A percentile compares a stretch with the other conserved stretches of the same genome.
Conservation (phyloP, 306 rosid genomes). For the Gynostemma pentaphyllum region DNA sequence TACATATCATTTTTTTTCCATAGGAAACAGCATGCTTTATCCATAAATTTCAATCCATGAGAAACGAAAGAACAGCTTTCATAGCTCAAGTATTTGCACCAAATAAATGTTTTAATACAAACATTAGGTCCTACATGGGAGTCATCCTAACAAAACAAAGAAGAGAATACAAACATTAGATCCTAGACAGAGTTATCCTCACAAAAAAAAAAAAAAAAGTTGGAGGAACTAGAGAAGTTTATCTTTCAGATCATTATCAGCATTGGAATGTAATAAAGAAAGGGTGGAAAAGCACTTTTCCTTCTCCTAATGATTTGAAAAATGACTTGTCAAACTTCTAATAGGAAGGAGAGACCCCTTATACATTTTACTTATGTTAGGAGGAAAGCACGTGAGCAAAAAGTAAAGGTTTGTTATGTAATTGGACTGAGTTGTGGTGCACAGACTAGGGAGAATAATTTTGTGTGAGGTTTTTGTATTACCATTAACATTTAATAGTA, state of each 20-base stretch:
- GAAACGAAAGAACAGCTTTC: not conserved
- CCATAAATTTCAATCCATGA: not conserved
- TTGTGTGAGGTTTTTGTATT: too few species aligned
- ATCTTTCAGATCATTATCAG: not conserved
- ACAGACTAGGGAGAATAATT: too few species aligned
- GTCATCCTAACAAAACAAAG: not conserved
- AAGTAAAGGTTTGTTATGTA: too few species aligned
- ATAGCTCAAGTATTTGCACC: not conserved
- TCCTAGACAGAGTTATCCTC: not conserved
- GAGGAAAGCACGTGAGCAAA: too few species aligned
- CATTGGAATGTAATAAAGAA: not conserved
- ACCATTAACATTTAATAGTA: too few species aligned
- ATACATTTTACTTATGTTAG: too few species aligned
- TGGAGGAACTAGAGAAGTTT: not conserved
- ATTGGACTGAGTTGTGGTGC: too few species aligned
- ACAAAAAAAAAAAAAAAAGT: not conserved
- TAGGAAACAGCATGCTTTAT: slow-evolving; percentile 2
- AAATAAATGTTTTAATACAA: not conserved
- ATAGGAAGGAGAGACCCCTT: too few species aligned
- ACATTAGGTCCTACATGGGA: not conserved
- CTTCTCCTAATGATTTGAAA: not conserved
- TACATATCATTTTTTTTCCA: not conserved
- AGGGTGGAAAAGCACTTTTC: not conserved
- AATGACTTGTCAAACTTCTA: too few species aligned
- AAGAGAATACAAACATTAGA: not conserved